Evolutionary conservation across 768 basidiomycete genomes (phyloP).

Genomic region (Rhodotorula paludigena): DNA sequence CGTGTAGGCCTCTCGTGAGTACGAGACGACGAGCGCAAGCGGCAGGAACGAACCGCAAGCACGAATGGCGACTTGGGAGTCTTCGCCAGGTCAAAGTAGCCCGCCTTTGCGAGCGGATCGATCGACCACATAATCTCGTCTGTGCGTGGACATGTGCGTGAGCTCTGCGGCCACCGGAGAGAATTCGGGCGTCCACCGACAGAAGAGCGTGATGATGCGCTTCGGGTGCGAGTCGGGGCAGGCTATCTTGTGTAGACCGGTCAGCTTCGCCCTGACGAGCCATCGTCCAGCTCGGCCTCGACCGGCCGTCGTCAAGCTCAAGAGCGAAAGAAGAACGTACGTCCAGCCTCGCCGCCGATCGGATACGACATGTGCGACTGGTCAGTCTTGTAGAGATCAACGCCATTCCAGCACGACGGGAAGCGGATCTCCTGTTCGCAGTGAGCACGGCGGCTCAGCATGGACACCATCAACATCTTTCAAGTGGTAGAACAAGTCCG

Average conservation of each 20-base stretch:
- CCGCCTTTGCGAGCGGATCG: slow-evolving; percentile 47
- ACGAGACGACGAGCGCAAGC: not conserved
- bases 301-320: too few species aligned
- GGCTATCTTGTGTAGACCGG: not conserved
- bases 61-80: slow-evolving; percentile 56
- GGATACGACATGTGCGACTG: slow-evolving; percentile 48
- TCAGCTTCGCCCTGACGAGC: not conserved
- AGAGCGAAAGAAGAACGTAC: not conserved
- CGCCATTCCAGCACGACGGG: slow-evolving; percentile 48
- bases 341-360: slow-evolving; percentile 1
- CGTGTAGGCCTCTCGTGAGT: not conserved
- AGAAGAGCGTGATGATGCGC: slow-evolving; percentile 29
- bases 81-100: slow-evolving; percentile 46
- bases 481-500: not conserved
- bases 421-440: slow-evolving; percentile 7
- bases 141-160: not conserved
- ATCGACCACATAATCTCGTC: slow-evolving; percentile 52
- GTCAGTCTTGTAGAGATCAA: slow-evolving; percentile 47
- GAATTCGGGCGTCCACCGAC: not conserved
- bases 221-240: slow-evolving; percentile 28
- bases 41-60: slow-evolving; percentile 47
- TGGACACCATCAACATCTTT: too few species aligned
- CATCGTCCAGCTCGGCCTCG: too few species aligned
- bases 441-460: too few species aligned
- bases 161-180: not conserved